Evolutionary conservation across 768 basidiomycete species (phyloP), one percentile per base, ranked within the genome.

Genomic region (Gymnopilus junonius): DNA sequence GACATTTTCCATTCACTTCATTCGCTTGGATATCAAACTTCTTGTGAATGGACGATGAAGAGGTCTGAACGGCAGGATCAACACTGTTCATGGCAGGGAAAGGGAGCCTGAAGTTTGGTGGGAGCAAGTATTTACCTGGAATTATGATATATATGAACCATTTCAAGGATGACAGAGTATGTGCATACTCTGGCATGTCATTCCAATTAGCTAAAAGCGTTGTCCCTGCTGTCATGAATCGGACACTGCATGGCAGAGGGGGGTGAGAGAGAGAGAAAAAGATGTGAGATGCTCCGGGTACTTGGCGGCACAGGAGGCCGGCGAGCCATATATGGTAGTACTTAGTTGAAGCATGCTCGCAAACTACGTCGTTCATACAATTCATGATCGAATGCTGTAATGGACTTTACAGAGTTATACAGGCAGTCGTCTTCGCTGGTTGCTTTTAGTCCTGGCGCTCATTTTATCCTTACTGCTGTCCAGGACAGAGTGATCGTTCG

Each of bases 331-430:
- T n/a, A 42, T 42, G n/a, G 40, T 20, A 42, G 40, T 20, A 42
- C 17, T 20, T 2, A 20, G 11, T 46, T 11, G 11, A 27, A 23
- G 23, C 46, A 20, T 50, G 40, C 46, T 29, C 6, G 4, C 2
- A n/a, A n/a, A 17, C 25, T 32, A 35, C 53, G 17, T 54, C 53
- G 35, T 32, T 34, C 21, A 32, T 50, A 25, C 27, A n/a, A 27
- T 39, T 37, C 34, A 55, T 21, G 21, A 37, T 37, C 34, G 32
- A 55, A 11, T 23, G 21, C 27, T 34, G 15, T 59, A 20, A 93
- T 93, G 92, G 93, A 95, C 76, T 94, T 94, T 70, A 94, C 93
- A 20, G 91, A 94, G 72, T 83, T 92, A 65, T 94, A 94, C 82
- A 85, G 84, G 65, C 92, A 93, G 53, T 84, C 92, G 5, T 75